Conservation (phyloP, 805 yeast genomes). For the Metschnikowia continentalis region DNA sequence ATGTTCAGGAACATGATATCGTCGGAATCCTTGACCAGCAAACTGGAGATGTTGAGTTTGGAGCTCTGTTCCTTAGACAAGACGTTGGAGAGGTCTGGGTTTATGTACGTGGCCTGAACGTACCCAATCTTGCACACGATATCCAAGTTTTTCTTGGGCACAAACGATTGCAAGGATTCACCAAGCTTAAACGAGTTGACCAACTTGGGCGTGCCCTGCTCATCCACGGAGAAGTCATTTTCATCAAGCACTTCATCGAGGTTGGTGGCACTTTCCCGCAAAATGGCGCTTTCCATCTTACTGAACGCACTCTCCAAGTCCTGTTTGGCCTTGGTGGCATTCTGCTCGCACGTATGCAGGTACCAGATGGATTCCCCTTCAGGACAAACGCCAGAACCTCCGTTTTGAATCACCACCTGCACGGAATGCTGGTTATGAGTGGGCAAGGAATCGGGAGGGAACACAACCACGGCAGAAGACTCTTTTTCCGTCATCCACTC, state of each 20-base stretch:
- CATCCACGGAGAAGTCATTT: slow-evolving; percentile 32
- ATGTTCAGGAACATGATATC: slow-evolving; percentile 44
- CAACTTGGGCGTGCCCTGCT: slow-evolving; percentile 54
- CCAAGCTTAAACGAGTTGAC: slow-evolving; percentile 83
- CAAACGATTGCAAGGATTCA: slow-evolving; percentile 76
- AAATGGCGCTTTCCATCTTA: slow-evolving; percentile 73
- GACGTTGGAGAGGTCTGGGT: slow-evolving; percentile 37
- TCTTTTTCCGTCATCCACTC: slow-evolving; percentile 92
- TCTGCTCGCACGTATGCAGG: slow-evolving; percentile 67
- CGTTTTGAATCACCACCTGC: slow-evolving; percentile 82
- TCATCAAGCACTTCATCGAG: slow-evolving; percentile 41
- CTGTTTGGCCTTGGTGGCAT: slow-evolving; percentile 60
- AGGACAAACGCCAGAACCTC: slow-evolving; percentile 85
- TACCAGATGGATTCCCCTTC: slow-evolving; percentile 89
- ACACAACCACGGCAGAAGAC: slow-evolving; percentile 80
- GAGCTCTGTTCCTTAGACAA: slow-evolving; percentile 24
- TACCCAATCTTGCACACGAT: slow-evolving; percentile 40
- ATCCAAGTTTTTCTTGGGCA: slow-evolving; percentile 65
- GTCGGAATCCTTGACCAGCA: slow-evolving; percentile 16
- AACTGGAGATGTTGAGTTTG: slow-evolving; percentile 22
- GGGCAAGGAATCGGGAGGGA: slow-evolving; percentile 80
- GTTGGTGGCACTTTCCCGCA: slow-evolving; percentile 66
- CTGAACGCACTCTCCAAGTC: slow-evolving; percentile 78
- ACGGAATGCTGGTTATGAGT: slow-evolving; percentile 66
- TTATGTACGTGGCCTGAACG: slow-evolving; percentile 34